A percentile compares a stretch with the other conserved stretches of the same genome.
phyloP scores from a whole-genome alignment of 139 green algal species.

The Chlamydomonas schloesseri region DNA sequence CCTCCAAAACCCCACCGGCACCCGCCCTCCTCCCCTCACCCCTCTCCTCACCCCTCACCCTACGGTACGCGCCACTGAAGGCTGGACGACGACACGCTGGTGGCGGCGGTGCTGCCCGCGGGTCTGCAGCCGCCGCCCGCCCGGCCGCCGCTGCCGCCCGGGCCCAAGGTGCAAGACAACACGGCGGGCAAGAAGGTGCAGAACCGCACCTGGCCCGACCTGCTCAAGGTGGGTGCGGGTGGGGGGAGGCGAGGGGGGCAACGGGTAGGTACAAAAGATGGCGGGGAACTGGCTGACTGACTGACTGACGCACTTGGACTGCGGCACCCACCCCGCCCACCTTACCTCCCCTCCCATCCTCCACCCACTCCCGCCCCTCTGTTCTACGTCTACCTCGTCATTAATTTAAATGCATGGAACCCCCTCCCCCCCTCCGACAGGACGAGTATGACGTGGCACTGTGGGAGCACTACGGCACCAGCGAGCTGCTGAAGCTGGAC shows the following conservation, averaged over 20 bases:
- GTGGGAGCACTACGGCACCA: conserved; percentile 92
- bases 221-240: conserved; percentile 78
- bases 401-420: no score
- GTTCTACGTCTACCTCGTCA: no score
- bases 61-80: no score
- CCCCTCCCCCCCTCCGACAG: conserved; percentile 25
- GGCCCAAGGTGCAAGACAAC: conserved; percentile 90
- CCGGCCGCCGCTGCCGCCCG: conserved; percentile 67
- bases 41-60: no score
- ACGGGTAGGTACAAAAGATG: no score
- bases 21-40: no score
- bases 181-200: conserved; percentile 79
- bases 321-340: no score
- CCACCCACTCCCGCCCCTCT: no score
- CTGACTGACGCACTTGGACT: no score
- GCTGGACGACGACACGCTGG: conserved; percentile 88
- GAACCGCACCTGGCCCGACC: conserved; percentile 93
- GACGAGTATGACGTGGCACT: conserved; percentile 88
- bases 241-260: not conserved
- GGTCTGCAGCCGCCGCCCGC: not conserved
- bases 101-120: conserved; percentile 66
- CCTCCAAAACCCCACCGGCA: no score
- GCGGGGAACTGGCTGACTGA: no score
- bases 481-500: conserved; percentile 77
- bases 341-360: no score